Base-by-base conservation (phyloP, 306 rosid species). In the Acacia crassicarpa region DNA sequence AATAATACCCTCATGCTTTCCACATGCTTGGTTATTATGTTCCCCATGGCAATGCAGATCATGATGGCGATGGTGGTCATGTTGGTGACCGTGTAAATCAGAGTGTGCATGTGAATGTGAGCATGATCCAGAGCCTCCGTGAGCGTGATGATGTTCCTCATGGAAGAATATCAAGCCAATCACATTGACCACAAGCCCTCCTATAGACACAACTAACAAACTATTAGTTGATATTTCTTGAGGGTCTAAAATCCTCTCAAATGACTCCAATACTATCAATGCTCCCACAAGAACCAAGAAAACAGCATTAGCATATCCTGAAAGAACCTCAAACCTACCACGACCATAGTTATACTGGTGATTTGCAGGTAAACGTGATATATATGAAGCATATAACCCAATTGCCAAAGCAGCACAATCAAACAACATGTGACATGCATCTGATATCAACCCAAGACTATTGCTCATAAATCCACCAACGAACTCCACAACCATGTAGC, bases 351-450 rank as follows among this genome's bases (percentile, higher is more conserved):
- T 91, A 71, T 81, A 91, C 81, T 87, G 90, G 69, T 45, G 62
- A 86, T 93, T 95, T 0, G 99, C 98, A 40, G 98, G 99, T 69
- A 95, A 86, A 62, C 97, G 93, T 4, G 99, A 95, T 75, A 95
- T 93, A 85, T 95, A 95, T 0, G 98, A 95, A 74, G 99, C 99
- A 83, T 95, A 95, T 51, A 95, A 67, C 77, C 99, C 99, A 84
- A 95, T 92, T 10, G 99, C 98, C 85, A 95, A 83, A 73, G 99
- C 99, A 87, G 97, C 99, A 88, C 99, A 95, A 83, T 95, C 99
- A 85, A 95, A 95, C 91, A 95, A 84, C 99, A 95, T 95, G 82
- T 95, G 99, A 80, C 94, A 91, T 2, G 92, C 94, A 86, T 91
- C 94, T 6, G 94, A 87, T 78, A 91, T 91, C 90, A 91, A 83